A percentile compares a stretch with the other conserved stretches of the same genome.
These are phyloP conservation scores for Plasmodium berghei DNA, from an alignment of 169 alveolate species.

Conservation along the genomic window DNA sequence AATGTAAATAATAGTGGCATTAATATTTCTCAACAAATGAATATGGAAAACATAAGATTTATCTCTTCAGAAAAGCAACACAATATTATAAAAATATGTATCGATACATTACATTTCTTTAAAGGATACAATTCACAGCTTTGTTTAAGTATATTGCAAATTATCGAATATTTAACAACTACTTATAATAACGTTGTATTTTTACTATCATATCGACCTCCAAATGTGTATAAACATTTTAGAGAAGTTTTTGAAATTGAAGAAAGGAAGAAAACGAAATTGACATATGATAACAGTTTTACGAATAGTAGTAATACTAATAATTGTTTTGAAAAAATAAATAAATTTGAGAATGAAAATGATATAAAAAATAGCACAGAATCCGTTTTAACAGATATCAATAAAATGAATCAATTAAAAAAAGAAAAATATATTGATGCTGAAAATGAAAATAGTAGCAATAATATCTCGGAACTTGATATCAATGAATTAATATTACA, in stretches of 20 bases:
- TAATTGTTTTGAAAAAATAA: constrained; percentile 1
- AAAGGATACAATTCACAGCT: constrained; percentile 70
- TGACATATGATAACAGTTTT: background rate
- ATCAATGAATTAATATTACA: constrained; percentile 56
- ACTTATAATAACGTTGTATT: constrained; percentile 70
- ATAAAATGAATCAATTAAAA: too few relatives aligned
- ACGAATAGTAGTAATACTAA: background rate
- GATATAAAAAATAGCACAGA: background rate
- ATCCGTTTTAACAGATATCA: background rate
- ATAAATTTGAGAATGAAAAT: background rate
- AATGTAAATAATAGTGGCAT: background rate
- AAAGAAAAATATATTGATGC: background rate
- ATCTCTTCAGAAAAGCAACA: constrained; percentile 71
- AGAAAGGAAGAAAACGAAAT: constrained; percentile 5
- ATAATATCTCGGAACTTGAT: background rate
- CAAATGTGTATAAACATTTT: constrained; percentile 64
- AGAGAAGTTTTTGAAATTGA: constrained; percentile 45
- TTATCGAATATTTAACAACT: constrained; percentile 67
- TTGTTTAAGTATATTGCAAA: constrained; percentile 62
- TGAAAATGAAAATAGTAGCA: background rate
- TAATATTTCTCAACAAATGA: background rate
- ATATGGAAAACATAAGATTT: constrained; percentile 34
- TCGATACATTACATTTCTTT: constrained; percentile 67
- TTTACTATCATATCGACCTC: constrained; percentile 65
- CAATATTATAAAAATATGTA: constrained; percentile 61